These are phyloP conservation scores for Leccinum broughii DNA, from an alignment of 768 basidiomycete genomes.

Conservation along the genomic window DNA sequence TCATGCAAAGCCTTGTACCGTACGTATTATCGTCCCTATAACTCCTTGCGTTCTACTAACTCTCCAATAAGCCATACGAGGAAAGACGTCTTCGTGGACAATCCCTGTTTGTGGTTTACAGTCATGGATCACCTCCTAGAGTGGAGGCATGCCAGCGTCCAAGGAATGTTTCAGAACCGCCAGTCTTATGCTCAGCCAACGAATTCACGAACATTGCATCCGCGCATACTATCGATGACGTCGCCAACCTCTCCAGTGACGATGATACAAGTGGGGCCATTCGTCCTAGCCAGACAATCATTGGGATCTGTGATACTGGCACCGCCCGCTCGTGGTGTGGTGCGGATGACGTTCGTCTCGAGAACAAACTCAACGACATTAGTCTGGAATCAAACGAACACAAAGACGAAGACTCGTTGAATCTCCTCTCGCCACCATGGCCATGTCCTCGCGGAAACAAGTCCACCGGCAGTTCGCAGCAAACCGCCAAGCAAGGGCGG, in stretches of 20 bases:
- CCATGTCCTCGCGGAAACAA: constrained; percentile 1
- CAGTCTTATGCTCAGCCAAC: constrained; percentile 19
- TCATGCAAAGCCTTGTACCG: background rate
- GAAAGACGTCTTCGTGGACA: constrained; percentile 6
- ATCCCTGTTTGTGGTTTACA: background rate
- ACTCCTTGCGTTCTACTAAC: background rate
- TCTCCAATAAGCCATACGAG: background rate
- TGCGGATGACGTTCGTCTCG: background rate
- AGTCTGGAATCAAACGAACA: background rate
- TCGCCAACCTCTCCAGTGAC: constrained; percentile 6
- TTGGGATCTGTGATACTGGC: background rate
- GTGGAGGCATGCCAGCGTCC: background rate
- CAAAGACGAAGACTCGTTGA: constrained; percentile 21
- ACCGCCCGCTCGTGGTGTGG: background rate
- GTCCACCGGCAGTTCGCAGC: background rate
- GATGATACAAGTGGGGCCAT: background rate
- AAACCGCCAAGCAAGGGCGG: background rate
- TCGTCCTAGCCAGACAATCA: constrained; percentile 1
- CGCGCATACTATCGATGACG: constrained; percentile 11
- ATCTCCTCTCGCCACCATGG: constrained; percentile 22
- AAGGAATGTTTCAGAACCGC: constrained; percentile 29
- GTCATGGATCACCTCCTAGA: background rate
- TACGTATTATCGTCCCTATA: constrained; percentile 4
- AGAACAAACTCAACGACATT: background rate
- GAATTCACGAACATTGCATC: constrained; percentile 14